Base-by-base conservation (phyloP, 1,139 yeast species). In the Oligophagozyma castellii region DNA sequence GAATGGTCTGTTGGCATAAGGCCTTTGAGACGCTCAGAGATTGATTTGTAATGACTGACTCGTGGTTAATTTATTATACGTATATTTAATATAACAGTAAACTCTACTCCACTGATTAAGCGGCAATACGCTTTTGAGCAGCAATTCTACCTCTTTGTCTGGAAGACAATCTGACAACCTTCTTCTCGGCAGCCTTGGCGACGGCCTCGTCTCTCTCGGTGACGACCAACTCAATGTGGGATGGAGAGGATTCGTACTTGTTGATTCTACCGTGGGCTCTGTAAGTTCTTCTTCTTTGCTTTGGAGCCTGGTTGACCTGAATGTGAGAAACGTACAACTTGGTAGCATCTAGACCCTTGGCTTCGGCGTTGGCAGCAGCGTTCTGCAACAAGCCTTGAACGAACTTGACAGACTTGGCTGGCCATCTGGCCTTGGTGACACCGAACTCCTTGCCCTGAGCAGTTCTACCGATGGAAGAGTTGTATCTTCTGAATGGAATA, bases 191-290 rank as follows among this genome's bases (percentile, higher is more conserved):
- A 57, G 96, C 86, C 78, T 89, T 89, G 59, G 78, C 86, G 62
- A 89, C 86, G 59, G 70, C 73, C 67, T 84, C 96, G 54, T 70
- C 89, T 66, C 77, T 83, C 75, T 92, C 98, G 58, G 95, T 77
- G 58, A 92, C 72, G 61, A 83, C 77, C 63, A 92, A 70, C 75
- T 92, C 98, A 63, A 92, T 86, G 80, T 92, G 99, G 59, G 93
- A 84, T 62, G 98, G 98, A 57, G 86, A 73, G 43, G 95, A 81
- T 72, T 83, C 92, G 86, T 83, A 89, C 56, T 95, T 94, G 70
- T 86, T 89, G 65, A 84, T 81, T 77, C 96, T 86, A 80, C 99
- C 99, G 78, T 89, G 98, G 58, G 98, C 98, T 78, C 99, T 89
- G 95, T 73, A 92, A 61, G 98, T 89, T 73, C 99, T 84, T 74